Evolutionary conservation across 2,329 filamentous ascomycete genomes (phyloP).

Genomic region (Malbranchea zuffiana): DNA sequence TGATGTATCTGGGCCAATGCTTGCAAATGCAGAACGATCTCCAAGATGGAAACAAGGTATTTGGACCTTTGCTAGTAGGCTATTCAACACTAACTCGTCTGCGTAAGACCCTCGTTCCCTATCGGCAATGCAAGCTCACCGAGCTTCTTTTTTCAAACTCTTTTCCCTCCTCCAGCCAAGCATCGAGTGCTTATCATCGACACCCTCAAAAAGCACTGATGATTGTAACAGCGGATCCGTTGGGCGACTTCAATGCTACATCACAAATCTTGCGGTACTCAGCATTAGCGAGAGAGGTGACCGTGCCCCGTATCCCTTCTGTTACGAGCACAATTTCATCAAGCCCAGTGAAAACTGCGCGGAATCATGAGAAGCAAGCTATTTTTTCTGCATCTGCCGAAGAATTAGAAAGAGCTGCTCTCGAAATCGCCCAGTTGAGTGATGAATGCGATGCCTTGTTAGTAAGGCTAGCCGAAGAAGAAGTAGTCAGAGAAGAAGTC

Average conservation of each 20-base stretch:
- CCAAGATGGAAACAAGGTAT: slow-evolving; percentile 61
- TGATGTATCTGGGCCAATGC: slow-evolving; percentile 97
- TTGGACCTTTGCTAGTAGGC: neutral
- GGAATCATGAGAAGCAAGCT: slow-evolving; percentile 35
- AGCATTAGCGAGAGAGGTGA: slow-evolving; percentile 82
- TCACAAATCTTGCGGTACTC: slow-evolving; percentile 93
- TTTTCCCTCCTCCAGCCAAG: slow-evolving; percentile 53
- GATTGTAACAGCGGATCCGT: slow-evolving; percentile 88
- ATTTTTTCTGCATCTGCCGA: slow-evolving; percentile 35
- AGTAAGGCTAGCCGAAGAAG: slow-evolving; percentile 58
- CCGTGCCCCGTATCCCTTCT: slow-evolving; percentile 77
- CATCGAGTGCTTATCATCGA: slow-evolving; percentile 34
- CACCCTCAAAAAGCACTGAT: slow-evolving; percentile 77
- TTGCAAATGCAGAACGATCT: slow-evolving; percentile 86
- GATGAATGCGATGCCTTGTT: slow-evolving; percentile 68
- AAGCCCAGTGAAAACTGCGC: slow-evolving; percentile 16
- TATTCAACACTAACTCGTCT: neutral
- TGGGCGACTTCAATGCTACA: slow-evolving; percentile 92
- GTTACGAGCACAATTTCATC: slow-evolving; percentile 59
- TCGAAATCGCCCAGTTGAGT: slow-evolving; percentile 68
- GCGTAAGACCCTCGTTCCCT: slow-evolving; percentile 63
- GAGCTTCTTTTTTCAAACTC: slow-evolving; percentile 82
- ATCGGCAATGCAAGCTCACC: slow-evolving; percentile 74
- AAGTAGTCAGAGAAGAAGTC: slow-evolving; percentile 56
- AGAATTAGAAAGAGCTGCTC: slow-evolving; percentile 70